These are phyloP conservation scores for Graphiopsis chlorocephala DNA, from an alignment of 2,329 filamentous ascomycete species.

Conservation along the genomic window DNA sequence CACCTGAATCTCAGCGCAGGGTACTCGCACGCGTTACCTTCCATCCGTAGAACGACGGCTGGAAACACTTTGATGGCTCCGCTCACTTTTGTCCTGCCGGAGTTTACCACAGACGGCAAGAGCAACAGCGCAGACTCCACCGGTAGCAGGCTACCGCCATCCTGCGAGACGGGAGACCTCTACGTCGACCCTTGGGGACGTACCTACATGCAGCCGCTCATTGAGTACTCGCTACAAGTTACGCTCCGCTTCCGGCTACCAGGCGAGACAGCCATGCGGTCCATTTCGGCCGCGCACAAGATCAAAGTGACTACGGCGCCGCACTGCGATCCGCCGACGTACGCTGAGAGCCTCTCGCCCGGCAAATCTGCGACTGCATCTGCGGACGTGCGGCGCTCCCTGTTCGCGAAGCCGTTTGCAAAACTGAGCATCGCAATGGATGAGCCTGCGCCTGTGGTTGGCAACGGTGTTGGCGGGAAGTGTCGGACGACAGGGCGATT, in stretches of 20 bases:
- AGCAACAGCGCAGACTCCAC: background rate
- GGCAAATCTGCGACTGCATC: background rate
- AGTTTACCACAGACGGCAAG: background rate
- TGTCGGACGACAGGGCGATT: background rate
- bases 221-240: background rate
- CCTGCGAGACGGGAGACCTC: background rate
- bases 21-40: background rate
- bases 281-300: background rate
- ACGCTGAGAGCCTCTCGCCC: background rate
- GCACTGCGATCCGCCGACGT: constrained; percentile 9
- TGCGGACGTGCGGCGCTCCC: background rate
- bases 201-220: constrained; percentile 8
- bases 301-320: background rate
- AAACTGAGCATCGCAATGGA: background rate
- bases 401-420: constrained; percentile 5
- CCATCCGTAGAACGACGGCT: background rate
- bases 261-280: background rate
- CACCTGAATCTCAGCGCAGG: background rate
- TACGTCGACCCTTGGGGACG: constrained; percentile 13
- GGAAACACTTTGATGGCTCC: background rate
- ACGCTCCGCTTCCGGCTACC: background rate
- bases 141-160: background rate
- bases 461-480: background rate
- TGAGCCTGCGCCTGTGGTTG: constrained; percentile 1
- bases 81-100: constrained; percentile 2